These are phyloP conservation scores for Meira miltonrushii DNA, from an alignment of 1,284 basidiomycete genomes.

Conservation along the genomic window DNA sequence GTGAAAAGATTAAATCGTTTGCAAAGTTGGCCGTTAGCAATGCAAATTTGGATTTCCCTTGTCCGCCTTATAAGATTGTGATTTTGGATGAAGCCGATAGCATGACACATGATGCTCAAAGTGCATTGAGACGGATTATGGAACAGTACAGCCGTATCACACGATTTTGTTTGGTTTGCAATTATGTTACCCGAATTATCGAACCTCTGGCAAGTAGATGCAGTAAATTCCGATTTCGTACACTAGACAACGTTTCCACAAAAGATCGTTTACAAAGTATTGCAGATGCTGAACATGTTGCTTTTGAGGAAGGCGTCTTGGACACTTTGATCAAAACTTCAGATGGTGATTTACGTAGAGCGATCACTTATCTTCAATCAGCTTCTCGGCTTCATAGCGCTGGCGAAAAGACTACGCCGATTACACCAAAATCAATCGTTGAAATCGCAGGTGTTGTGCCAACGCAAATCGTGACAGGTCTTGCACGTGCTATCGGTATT, in stretches of 20 bases:
- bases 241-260: constrained; percentile 74
- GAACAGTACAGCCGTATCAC: constrained; percentile 95
- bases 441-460: constrained; percentile 97
- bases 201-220: constrained; percentile 98
- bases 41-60: constrained; percentile 64
- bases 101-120: constrained; percentile 99
- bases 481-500: constrained; percentile 67
- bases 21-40: constrained; percentile 62
- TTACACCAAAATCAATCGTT: constrained; percentile 69
- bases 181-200: constrained; percentile 98
- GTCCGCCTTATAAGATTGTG: constrained; percentile 97
- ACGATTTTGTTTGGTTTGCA: constrained; percentile 96
- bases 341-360: constrained; percentile 86
- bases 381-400: constrained; percentile 68
- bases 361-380: constrained; percentile 98
- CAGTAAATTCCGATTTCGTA: constrained; percentile 97
- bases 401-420: constrained; percentile 56
- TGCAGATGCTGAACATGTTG: constrained; percentile 60
- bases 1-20: constrained; percentile 98
- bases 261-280: constrained; percentile 74
- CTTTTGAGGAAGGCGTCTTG: constrained; percentile 54
- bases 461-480: constrained; percentile 64
- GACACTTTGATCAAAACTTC: constrained; percentile 72
- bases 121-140: constrained; percentile 92
- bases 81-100: constrained; percentile 98